phyloP scores from a whole-genome alignment of 345 rosid genomes.

The Syzygium grande region DNA sequence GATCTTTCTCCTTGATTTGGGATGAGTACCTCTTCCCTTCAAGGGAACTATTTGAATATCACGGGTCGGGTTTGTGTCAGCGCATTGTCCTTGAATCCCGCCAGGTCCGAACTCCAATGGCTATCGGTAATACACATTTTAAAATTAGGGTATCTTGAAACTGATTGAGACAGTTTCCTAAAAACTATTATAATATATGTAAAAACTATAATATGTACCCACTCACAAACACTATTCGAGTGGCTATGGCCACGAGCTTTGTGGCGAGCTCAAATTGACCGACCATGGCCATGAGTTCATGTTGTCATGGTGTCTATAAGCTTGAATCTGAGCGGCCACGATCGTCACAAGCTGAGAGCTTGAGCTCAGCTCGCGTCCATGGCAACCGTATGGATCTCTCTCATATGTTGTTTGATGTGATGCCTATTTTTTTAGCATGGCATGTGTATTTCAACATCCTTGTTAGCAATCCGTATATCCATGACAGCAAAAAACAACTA shows the following conservation, averaged over 20 bases:
- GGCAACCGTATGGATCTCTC: neutral
- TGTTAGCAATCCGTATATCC: neutral
- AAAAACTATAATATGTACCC: neutral
- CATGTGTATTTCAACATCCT: fast-evolving
- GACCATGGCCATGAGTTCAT: neutral
- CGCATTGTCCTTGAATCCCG: neutral
- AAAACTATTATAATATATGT: neutral
- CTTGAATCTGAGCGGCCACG: neutral
- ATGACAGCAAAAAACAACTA: neutral
- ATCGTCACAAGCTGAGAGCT: neutral
- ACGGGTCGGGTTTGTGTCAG: neutral
- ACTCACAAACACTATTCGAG: neutral
- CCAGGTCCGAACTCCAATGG: neutral
- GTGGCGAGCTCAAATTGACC: neutral
- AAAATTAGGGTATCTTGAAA: neutral
- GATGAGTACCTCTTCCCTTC: neutral
- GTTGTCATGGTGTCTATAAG: neutral
- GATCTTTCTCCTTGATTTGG: neutral
- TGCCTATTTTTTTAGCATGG: neutral
- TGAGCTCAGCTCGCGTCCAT: neutral
- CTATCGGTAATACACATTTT: neutral
- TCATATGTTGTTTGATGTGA: neutral
- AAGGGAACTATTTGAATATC: neutral
- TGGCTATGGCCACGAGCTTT: neutral
- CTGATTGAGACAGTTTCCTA: neutral